Percentiles rank a stretch among this genome's conserved stretches.
These are phyloP conservation scores for Euphorbia lathyris DNA, from an alignment of 345 rosid species.

Conservation along the genomic window DNA sequence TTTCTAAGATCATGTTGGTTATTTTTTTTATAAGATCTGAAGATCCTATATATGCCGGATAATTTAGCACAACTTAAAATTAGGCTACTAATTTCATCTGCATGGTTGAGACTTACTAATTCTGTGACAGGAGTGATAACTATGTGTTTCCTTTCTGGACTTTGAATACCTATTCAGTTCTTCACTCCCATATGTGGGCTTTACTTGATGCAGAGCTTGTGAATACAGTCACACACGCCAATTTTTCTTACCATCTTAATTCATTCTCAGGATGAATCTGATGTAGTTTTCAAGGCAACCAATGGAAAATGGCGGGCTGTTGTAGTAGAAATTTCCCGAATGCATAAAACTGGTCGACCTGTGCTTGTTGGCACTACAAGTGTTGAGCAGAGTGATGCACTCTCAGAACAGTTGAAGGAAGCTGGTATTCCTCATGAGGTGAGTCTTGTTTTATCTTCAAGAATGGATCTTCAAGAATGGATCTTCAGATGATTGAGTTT, in stretches of 20 bases:
- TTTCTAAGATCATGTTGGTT: slow-evolving; percentile 10
- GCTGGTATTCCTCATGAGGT: slow-evolving; percentile 95
- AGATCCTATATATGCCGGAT: not conserved
- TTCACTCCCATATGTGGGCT: no score
- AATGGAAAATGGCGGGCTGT: slow-evolving; percentile 95
- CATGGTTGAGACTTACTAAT: not conserved
- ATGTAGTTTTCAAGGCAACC: slow-evolving; percentile 90
- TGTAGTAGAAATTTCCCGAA: slow-evolving; percentile 91
- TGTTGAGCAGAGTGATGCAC: slow-evolving; percentile 95
- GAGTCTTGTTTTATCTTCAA: slow-evolving; percentile 13
- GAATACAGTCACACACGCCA: not conserved
- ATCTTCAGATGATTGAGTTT: not conserved
- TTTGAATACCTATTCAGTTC: no score
- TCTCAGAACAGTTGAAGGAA: slow-evolving; percentile 77
- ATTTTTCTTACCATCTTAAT: slow-evolving; percentile 16
- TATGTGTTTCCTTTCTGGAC: not conserved
- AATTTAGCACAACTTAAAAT: not conserved
- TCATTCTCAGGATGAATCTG: slow-evolving; percentile 84
- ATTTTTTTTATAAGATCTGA: slow-evolving; percentile 7
- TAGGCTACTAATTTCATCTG: not conserved
- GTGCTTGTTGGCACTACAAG: slow-evolving; percentile 99
- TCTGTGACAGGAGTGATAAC: not conserved
- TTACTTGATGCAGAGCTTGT: not conserved
- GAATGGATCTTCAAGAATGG: slow-evolving; percentile 12
- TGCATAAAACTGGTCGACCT: slow-evolving; percentile 87